Conservation (phyloP, 148 eudicot species). For the Chenopodium formosanum region DNA sequence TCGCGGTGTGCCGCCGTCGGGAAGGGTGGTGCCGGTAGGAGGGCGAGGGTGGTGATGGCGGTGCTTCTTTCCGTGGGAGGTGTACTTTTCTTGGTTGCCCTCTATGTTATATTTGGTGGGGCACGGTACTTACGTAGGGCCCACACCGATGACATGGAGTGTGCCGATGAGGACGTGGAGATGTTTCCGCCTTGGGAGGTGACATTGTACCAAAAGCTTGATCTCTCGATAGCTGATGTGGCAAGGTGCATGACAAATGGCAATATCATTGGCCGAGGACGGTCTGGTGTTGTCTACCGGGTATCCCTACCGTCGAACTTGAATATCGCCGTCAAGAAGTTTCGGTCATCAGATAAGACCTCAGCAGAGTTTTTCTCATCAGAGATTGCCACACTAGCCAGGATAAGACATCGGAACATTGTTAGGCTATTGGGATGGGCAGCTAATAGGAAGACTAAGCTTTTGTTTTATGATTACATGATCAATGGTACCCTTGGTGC, state of each 20-base stretch:
- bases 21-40: conserved; percentile 21
- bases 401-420: conserved; percentile 80
- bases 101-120: conserved; percentile 59
- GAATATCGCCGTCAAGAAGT: conserved; percentile 63
- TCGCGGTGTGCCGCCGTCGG: conserved; percentile 28
- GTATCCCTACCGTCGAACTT: conserved; percentile 40
- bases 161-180: conserved; percentile 52
- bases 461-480: conserved; percentile 72
- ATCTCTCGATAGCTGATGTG: conserved; percentile 71
- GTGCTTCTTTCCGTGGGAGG: conserved; percentile 63
- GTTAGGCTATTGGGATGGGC: conserved; percentile 83
- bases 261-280: conserved; percentile 69
- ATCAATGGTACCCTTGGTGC: conserved; percentile 66
- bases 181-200: conserved; percentile 92
- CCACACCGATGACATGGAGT: conserved; percentile 21
- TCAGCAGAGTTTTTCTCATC: conserved; percentile 68
- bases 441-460: conserved; percentile 58
- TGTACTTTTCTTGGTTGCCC: conserved; percentile 50
- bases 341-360: conserved; percentile 50
- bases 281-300: conserved; percentile 60
- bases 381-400: conserved; percentile 69
- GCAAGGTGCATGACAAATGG: conserved; percentile 45
- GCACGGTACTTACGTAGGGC: conserved; percentile 26
- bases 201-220: conserved; percentile 77
- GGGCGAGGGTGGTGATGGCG: conserved; percentile 65